Evolutionary conservation across 768 basidiomycete genomes (phyloP), one percentile per base, ranked within the genome.

Genomic region (Suillus cothurnatus): DNA sequence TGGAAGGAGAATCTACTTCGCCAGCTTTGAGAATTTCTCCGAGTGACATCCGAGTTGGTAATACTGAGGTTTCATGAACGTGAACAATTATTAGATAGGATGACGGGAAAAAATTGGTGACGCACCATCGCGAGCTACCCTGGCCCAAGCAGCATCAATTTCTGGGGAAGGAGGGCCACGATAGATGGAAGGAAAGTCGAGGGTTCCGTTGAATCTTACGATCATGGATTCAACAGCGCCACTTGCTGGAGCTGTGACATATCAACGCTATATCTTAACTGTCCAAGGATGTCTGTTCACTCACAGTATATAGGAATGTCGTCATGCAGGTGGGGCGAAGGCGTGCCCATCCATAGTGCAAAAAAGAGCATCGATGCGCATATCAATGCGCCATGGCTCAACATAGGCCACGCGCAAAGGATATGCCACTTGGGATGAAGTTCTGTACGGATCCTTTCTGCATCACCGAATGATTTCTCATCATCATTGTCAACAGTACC

Each of bases 111-210:
- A 28, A n/a, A 45, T 45, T 21, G 9, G 21, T 6, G 6, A 49
- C 28, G 26, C 5, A 67, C 66, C 56, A 23, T 68, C 61, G 8
- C 56, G 50, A 23, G 60, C 34, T 19, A 64, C 43, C 28, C 63
- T 50, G 36, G 39, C 14, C 66, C 68, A 67, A 28, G 61, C 66
- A 15, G 55, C 63, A 45, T 68, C 68, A n/a, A 68, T 53, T 21
- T 67, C 68, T 5, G 63, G 34, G n/a, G 52, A 31, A 9, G 68
- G 68, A 12, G 47, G 26, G n/a, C 67, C 66, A 34, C 66, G 66
- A 55, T 63, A 68, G 12, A 60, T 58, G 6, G 61, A 66, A 23
- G 38, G 58, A 45, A 49, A 56, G 47, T 64, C 26, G 28, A 68
- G 52, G 19, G 21, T 19, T 23, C 53, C 67, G 36, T 64, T 68